These are phyloP conservation scores for Effrenium voratum DNA, from an alignment of 73 alveolate species.

Conservation along the genomic window DNA sequence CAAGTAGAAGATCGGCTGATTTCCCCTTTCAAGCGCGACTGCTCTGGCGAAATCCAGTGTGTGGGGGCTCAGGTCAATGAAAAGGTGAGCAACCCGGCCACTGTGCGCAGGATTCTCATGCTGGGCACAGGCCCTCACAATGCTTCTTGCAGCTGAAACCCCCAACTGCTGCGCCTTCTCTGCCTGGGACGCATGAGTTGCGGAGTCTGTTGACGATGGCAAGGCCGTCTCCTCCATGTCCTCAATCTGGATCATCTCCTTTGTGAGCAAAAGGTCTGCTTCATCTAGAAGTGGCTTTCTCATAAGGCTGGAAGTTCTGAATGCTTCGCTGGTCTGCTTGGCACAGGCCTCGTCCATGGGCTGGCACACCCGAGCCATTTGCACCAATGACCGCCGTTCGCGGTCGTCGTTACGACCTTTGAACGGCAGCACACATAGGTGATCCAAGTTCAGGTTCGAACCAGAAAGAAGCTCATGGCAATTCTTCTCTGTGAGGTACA, in stretches of 20 bases:
- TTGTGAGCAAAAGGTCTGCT: neutral
- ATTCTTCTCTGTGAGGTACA: neutral
- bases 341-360: neutral
- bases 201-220: neutral
- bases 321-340: neutral
- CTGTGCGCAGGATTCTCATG: neutral
- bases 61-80: slow-evolving; percentile 2
- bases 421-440: neutral
- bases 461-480: neutral
- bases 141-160: neutral
- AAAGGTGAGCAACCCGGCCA: neutral
- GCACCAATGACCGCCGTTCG: neutral
- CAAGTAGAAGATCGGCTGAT: neutral
- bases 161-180: neutral
- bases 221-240: neutral
- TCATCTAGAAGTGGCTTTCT: neutral
- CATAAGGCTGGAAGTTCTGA: neutral
- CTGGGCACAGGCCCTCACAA: neutral
- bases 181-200: neutral
- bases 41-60: neutral
- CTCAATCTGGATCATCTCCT: neutral
- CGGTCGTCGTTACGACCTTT: neutral
- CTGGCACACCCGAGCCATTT: neutral
- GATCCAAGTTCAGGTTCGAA: neutral
- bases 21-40: neutral